phyloP scores from a whole-genome alignment of 1,284 basidiomycete genomes.

The Cronartium ribicola region DNA sequence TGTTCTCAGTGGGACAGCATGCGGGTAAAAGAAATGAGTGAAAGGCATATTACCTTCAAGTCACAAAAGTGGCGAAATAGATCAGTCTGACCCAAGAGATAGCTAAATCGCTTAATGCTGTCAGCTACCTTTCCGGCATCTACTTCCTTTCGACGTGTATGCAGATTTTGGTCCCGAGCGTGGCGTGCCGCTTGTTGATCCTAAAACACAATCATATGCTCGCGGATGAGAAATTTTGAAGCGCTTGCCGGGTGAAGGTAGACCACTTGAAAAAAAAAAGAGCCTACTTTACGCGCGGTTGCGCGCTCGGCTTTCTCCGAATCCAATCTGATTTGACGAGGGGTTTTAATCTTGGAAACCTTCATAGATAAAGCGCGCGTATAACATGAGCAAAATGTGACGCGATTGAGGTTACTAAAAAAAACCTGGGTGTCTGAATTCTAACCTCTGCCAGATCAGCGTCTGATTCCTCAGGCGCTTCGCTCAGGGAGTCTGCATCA shows the following conservation, averaged over 20 bases:
- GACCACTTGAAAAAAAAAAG: neutral
- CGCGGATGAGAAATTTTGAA: neutral
- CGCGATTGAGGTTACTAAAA: neutral
- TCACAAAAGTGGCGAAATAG: conserved; percentile 82
- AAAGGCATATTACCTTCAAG: conserved; percentile 55
- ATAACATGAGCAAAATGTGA: neutral
- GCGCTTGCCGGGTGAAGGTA: neutral
- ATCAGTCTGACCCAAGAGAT: conserved; percentile 89
- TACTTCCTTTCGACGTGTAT: conserved; percentile 33
- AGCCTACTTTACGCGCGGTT: conserved; percentile 32
- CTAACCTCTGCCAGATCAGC: conserved; percentile 2
- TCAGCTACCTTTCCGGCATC: conserved; percentile 54
- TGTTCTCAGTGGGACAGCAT: neutral
- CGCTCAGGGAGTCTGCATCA: conserved; percentile 3
- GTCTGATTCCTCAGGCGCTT: neutral
- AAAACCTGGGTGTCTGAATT: neutral
- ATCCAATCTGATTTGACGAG: conserved; percentile 28
- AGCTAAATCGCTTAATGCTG: conserved; percentile 89
- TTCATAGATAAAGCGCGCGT: neutral
- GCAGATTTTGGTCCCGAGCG: conserved; percentile 36
- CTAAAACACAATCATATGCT: neutral
- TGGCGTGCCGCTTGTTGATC: conserved; percentile 31
- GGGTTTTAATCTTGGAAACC: conserved; percentile 4
- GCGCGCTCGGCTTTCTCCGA: conserved; percentile 36
- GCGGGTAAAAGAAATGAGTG: neutral